Evolutionary conservation across 495 filamentous ascomycete species (phyloP).

Genomic region (Aspergillus saccharolyticus): DNA sequence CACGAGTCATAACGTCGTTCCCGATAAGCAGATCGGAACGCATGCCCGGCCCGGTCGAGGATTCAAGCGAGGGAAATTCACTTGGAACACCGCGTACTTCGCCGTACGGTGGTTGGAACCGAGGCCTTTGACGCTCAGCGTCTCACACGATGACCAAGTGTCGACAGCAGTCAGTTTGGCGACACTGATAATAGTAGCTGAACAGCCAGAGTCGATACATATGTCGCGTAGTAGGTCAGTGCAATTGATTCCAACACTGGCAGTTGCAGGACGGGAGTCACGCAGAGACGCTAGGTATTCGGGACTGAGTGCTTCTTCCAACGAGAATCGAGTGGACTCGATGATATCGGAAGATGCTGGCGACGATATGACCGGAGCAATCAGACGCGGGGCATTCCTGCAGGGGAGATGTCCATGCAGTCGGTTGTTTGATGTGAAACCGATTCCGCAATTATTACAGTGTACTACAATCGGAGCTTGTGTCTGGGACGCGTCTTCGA

Average conservation of each 20-base stretch:
- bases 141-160: background rate
- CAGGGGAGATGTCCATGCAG: background rate
- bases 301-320: background rate
- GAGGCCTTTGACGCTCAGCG: background rate
- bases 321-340: background rate
- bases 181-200: background rate
- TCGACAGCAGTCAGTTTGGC: background rate
- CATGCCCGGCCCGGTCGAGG: background rate
- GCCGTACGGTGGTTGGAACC: background rate
- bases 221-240: background rate
- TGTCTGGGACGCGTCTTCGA: no score
- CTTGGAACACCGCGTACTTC: background rate
- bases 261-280: background rate
- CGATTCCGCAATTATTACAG: no score
- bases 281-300: background rate
- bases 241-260: background rate
- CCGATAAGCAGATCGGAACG: background rate
- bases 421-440: background rate
- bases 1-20: background rate
- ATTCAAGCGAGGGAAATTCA: background rate
- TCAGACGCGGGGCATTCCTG: background rate
- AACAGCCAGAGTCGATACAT: background rate
- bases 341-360: background rate
- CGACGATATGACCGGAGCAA: background rate
- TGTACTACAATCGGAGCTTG: no score